A percentile compares a stretch with the other conserved stretches of the same genome.
Evolutionary conservation across 2,329 filamentous ascomycete genomes (phyloP).

Genomic region (Clarireedia paspali): DNA sequence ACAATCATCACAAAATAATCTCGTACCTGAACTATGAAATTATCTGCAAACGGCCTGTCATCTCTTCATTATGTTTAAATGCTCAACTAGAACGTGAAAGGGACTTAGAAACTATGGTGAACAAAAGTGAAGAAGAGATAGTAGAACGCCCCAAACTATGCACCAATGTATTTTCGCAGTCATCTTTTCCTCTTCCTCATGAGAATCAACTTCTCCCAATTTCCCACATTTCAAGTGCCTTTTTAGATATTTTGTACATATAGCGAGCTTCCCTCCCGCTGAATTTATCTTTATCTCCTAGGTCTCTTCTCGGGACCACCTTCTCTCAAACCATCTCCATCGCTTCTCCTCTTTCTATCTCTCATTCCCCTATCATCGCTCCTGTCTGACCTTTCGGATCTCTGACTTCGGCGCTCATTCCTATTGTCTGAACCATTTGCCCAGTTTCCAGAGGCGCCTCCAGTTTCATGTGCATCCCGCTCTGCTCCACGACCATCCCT

Average conservation of each 20-base stretch:
- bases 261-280: neutral
- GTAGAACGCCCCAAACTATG: constrained; percentile 5
- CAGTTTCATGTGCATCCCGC: constrained; percentile 9
- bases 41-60: too few relatives aligned
- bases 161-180: neutral
- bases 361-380: constrained; percentile 19
- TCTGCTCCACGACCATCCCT: constrained; percentile 14
- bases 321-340: constrained; percentile 22
- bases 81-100: too few relatives aligned
- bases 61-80: too few relatives aligned
- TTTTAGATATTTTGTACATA: constrained; percentile 1
- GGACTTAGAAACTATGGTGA: too few relatives aligned
- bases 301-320: constrained; percentile 29
- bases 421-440: constrained; percentile 7
- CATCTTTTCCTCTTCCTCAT: neutral
- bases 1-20: too few relatives aligned
- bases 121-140: neutral
- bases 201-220: neutral
- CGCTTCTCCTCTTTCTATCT: constrained; percentile 26
- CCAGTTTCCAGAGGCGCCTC: constrained; percentile 1
- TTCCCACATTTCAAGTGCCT: neutral
- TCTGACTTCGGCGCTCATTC: constrained; percentile 15
- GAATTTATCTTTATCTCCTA: constrained; percentile 13
- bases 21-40: too few relatives aligned
- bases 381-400: constrained; percentile 10